A percentile compares a stretch with the other conserved stretches of the same genome.
Evolutionary conservation across 106 monocot genomes (phyloP).

Genomic region (Hemerocallis citrina): DNA sequence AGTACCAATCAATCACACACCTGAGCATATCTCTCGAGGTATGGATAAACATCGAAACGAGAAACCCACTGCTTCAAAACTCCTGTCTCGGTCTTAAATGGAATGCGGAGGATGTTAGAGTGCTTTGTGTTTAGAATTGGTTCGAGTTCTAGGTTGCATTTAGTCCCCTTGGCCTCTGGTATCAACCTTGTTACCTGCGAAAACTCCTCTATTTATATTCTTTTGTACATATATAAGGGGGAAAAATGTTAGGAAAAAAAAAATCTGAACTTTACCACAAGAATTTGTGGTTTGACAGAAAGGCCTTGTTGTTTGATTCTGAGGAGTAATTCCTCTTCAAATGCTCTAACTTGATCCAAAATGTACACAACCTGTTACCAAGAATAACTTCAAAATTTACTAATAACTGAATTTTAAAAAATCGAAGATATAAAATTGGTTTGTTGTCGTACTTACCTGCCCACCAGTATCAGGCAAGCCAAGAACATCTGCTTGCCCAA

Average conservation of each 20-base stretch:
- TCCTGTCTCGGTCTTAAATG: constrained; percentile 69
- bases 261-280: constrained; percentile 54
- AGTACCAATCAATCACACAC: constrained; percentile 13
- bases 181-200: constrained; percentile 84
- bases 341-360: constrained; percentile 85
- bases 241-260: neutral
- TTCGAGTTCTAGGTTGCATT: constrained; percentile 91
- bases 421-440: no score
- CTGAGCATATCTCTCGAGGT: constrained; percentile 89
- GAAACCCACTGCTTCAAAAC: constrained; percentile 85
- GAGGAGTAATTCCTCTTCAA: constrained; percentile 85
- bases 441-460: no score
- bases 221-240: neutral
- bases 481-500: constrained; percentile 91
- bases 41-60: constrained; percentile 93
- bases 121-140: constrained; percentile 68
- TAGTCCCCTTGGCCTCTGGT: constrained; percentile 89
- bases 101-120: constrained; percentile 80
- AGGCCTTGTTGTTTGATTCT: constrained; percentile 89
- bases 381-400: no score
- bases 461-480: constrained; percentile 96
- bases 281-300: constrained; percentile 58
- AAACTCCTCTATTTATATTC: neutral
- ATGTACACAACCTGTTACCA: constrained; percentile 69
- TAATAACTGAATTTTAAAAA: no score